Evolutionary conservation across 148 eudicot species (phyloP), one percentile per base, ranked within the genome.

Genomic region (Heliosperma pusillum): DNA sequence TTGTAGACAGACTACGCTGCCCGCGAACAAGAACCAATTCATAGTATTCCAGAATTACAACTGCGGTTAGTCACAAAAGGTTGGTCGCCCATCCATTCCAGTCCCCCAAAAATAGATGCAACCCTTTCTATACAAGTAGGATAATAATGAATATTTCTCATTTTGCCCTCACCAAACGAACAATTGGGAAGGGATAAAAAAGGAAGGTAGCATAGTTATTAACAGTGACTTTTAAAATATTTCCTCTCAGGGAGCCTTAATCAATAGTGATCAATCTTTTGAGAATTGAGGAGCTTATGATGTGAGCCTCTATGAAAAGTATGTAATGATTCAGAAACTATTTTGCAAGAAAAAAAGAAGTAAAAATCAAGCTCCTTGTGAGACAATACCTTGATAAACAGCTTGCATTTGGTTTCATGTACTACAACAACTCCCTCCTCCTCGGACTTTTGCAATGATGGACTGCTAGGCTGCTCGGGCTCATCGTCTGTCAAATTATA

Each of bases 321-420:
- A 61, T 61, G 65, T 25, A 22, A 25, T 61, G 15, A 20, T 61
- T 10, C 65, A 60, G 29, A 60, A 60, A 21, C 25, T 60, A 60
- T 60, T 29, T 60, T 4, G 30, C 13, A n/a, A 25, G 64, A 6
- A 11, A 60, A 72, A 15, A 25, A 55, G 21, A 0, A 8, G 6
- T 16, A 63, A 11, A 66, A 9, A 9, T 30, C 61, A 67, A 69
- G 63, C 29, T 21, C 17, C 9, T 30, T 12, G 62, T 21, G 26
- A 60, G 36, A 33, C 66, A 63, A 68, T 88, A 92, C 97, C 97
- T 96, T 96, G 10, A 92, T 79, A 82, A 89, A 96, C 66, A 92
- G 94, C 78, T 90, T 92, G 86, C 99, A 96, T 86, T 90, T 96
- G 72, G 89, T 90, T n/a, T n/a, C n/a, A n/a, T n/a, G n/a, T n/a